These are phyloP conservation scores for Allium cepa DNA, from an alignment of 106 monocot species.

Conservation along the genomic window DNA sequence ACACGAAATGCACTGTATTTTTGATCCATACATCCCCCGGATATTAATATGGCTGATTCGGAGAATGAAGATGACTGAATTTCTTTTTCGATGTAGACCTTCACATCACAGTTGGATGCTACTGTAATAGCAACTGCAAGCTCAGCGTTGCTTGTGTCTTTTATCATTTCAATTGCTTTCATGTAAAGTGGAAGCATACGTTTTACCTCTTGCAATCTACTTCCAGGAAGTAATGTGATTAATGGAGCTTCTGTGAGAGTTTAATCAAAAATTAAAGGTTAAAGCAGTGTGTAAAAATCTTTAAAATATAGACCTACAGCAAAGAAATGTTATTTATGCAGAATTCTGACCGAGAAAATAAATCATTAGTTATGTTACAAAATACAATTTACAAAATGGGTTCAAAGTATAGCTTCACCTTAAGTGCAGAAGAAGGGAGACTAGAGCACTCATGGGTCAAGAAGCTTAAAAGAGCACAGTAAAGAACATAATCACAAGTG, in stretches of 20 bases:
- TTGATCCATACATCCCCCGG: conserved; percentile 45
- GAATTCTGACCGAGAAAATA: too few species aligned
- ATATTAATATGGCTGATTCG: conserved; percentile 33
- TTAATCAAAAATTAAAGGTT: neutral
- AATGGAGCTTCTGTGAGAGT: conserved; percentile 44
- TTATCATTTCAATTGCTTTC: conserved; percentile 47
- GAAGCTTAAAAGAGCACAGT: too few species aligned
- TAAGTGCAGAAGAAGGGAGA: too few species aligned
- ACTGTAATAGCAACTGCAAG: conserved; percentile 48
- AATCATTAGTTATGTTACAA: too few species aligned
- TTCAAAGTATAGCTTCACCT: too few species aligned
- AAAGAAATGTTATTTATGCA: too few species aligned
- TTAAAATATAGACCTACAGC: too few species aligned
- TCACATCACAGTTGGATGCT: conserved; percentile 70
- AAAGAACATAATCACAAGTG: too few species aligned
- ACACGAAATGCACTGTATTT: conserved; percentile 89
- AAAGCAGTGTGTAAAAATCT: too few species aligned
- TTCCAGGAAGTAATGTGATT: conserved; percentile 87
- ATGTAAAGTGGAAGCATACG: conserved; percentile 88
- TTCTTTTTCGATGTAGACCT: conserved; percentile 32
- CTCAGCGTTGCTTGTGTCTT: conserved; percentile 22
- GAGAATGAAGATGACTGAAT: conserved; percentile 30
- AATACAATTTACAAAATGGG: too few species aligned
- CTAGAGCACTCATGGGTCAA: too few species aligned
- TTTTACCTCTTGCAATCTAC: conserved; percentile 88